These are phyloP conservation scores for Fusarium mexicanum DNA, from an alignment of 2,329 filamentous ascomycete species.

Conservation along the genomic window DNA sequence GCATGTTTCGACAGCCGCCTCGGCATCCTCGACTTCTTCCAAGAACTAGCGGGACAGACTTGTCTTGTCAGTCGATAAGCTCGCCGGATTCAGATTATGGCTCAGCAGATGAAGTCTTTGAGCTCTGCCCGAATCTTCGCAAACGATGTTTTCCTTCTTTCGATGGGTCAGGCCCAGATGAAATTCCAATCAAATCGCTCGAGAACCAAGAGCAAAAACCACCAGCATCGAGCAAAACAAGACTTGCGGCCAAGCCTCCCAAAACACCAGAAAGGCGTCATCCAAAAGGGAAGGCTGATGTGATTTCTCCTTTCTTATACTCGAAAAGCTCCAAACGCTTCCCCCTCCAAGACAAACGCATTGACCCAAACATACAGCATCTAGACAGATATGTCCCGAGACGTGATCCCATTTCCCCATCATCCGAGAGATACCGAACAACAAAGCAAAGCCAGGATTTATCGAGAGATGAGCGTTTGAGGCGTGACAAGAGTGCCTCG, in stretches of 20 bases:
- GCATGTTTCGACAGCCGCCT: constrained; percentile 24
- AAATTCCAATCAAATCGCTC: background rate
- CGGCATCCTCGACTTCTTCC: constrained; percentile 10
- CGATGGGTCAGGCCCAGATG: constrained; percentile 32
- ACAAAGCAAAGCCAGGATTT: constrained; percentile 55
- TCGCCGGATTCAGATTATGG: constrained; percentile 46
- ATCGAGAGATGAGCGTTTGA: constrained; percentile 55
- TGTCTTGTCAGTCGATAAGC: constrained; percentile 16
- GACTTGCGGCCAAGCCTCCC: background rate
- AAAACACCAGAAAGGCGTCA: constrained; percentile 4
- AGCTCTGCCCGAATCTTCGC: background rate
- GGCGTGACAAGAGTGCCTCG: constrained; percentile 54
- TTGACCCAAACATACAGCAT: constrained; percentile 23
- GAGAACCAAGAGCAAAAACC: constrained; percentile 5
- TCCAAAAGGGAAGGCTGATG: background rate
- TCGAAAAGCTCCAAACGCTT: background rate
- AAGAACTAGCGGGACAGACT: background rate
- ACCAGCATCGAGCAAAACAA: background rate
- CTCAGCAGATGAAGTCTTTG: constrained; percentile 37
- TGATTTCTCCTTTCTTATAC: constrained; percentile 30
- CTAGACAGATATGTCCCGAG: constrained; percentile 63
- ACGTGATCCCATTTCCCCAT: constrained; percentile 49
- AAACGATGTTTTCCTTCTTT: constrained; percentile 11
- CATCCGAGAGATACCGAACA: constrained; percentile 57
- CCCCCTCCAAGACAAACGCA: constrained; percentile 6